Base-by-base conservation (phyloP, 331 rosid genomes). In the Rosa hybrid region DNA sequence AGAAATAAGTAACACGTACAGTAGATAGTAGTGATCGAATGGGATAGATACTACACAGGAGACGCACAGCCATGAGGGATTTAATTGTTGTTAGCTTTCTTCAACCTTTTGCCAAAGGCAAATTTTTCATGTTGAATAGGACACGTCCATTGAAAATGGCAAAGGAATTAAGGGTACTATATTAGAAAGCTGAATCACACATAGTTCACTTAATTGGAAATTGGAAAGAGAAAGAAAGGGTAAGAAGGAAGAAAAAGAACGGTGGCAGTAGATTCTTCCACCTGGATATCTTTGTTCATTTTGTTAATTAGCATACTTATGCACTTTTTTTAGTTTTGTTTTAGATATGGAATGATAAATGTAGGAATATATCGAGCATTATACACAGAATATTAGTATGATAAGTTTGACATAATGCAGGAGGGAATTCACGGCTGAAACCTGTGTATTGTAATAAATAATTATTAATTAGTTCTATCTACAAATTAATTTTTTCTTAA, bases 291-390 rank as follows among this genome's bases (percentile, higher is more conserved):
- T 34, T 34, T 0, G 39, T 4, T 34, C 39, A 34, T 34, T 34
- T 34, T 34, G 4, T 34, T 34, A 34, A 34, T 34, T 34, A 34
- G 4, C 39, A 34, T 34, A 34, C 39, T 34, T 34, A 34, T 34
- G 39, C 39, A 34, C 39, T 34, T 34, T 34, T 34, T 34, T 34
- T 3, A 34, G 39, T 3, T 34, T 34, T 3, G 39, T 34, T 34
- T 34, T 34, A 34, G 39, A 34, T 34, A 34, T 34, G 39, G 4
- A 34, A 34, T 34, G 0, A 34, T 34, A 45, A 45, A 45, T 1
- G 44, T 1, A 72, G 76, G 90, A 86, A 86, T 82, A 84, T 82
- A 65, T 82, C 49, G 56, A 80, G 80, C 74, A 78, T 57, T 79
- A 71, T 65, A 14, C 45, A 75, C 30, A 20, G 86, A 77, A 83